These are phyloP conservation scores for Hypoxylon sp. DNA, from an alignment of 2,329 filamentous ascomycete genomes.

Conservation along the genomic window DNA sequence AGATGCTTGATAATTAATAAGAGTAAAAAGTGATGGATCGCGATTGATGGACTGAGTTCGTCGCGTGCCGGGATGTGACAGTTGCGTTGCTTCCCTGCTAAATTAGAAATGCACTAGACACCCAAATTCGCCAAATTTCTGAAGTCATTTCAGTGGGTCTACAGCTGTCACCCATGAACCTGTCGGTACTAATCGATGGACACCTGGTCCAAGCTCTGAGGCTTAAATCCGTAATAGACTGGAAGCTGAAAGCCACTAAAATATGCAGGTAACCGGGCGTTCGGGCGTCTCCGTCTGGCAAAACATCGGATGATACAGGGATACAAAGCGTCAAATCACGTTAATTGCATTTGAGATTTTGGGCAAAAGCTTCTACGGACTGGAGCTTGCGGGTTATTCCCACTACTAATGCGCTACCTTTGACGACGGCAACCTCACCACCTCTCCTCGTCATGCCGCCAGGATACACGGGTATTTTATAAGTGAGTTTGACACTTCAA, in stretches of 20 bases:
- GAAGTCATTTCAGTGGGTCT: slow-evolving; percentile 29
- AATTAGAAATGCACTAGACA: slow-evolving; percentile 14
- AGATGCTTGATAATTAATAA: no score
- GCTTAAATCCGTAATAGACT: no score
- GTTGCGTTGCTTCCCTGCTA: slow-evolving; percentile 3
- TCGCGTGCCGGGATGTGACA: slow-evolving; percentile 19
- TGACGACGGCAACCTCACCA: slow-evolving; percentile 1
- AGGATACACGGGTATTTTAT: slow-evolving; percentile 16
- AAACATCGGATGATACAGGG: slow-evolving; percentile 26
- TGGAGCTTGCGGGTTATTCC: slow-evolving; percentile 1
- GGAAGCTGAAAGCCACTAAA: no score
- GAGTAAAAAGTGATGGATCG: not conserved
- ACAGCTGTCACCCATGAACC: slow-evolving; percentile 8
- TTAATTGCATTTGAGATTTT: slow-evolving; percentile 25
- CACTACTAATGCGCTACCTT: slow-evolving; percentile 4
- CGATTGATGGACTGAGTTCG: slow-evolving; percentile 7
- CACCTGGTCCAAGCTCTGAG: slow-evolving; percentile 11
- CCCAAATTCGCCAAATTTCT: slow-evolving; percentile 19
- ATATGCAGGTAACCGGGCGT: not conserved
- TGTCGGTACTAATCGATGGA: not conserved
- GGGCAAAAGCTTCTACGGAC: no score
- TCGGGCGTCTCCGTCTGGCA: slow-evolving; percentile 8
- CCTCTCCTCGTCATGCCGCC: slow-evolving; percentile 24
- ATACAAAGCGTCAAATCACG: slow-evolving; percentile 31
- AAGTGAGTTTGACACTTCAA: slow-evolving; percentile 15